These are phyloP conservation scores for Periconia sp. DNA, from an alignment of 2,329 filamentous ascomycete genomes.

Conservation along the genomic window DNA sequence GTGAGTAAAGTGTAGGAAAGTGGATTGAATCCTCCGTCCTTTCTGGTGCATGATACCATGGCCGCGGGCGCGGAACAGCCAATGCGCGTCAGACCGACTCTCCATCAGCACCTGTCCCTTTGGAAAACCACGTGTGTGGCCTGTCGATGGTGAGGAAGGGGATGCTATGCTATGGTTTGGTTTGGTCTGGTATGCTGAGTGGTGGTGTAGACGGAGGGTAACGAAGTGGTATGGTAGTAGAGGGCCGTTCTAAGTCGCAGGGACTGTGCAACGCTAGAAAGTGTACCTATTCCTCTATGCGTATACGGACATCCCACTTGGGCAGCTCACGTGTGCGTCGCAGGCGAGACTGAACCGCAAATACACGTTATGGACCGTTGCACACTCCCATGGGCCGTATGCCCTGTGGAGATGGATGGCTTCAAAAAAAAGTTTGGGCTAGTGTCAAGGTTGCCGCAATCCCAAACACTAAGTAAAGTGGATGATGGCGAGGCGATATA, in stretches of 20 bases:
- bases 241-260: constrained; percentile 25
- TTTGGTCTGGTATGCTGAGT: no score
- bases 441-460: background rate
- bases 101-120: constrained; percentile 32
- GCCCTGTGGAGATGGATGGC: background rate
- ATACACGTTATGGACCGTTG: constrained; percentile 28
- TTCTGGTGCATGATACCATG: constrained; percentile 45
- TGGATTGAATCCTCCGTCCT: background rate
- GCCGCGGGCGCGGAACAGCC: constrained; percentile 47
- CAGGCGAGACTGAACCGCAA: constrained; percentile 24
- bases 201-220: constrained; percentile 22
- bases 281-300: constrained; percentile 39
- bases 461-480: background rate
- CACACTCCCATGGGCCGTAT: constrained; percentile 27
- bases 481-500: constrained; percentile 26
- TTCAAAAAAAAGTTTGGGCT: background rate
- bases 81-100: constrained; percentile 45
- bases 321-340: constrained; percentile 22
- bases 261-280: constrained; percentile 29
- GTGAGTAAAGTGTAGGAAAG: no score
- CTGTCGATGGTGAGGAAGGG: background rate
- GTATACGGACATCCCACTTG: constrained; percentile 34
- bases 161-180: background rate
- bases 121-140: background rate
- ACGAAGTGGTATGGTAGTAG: constrained; percentile 24